Evolutionary conservation across 768 basidiomycete species (phyloP).

Genomic region (Tulasnella sp.): DNA sequence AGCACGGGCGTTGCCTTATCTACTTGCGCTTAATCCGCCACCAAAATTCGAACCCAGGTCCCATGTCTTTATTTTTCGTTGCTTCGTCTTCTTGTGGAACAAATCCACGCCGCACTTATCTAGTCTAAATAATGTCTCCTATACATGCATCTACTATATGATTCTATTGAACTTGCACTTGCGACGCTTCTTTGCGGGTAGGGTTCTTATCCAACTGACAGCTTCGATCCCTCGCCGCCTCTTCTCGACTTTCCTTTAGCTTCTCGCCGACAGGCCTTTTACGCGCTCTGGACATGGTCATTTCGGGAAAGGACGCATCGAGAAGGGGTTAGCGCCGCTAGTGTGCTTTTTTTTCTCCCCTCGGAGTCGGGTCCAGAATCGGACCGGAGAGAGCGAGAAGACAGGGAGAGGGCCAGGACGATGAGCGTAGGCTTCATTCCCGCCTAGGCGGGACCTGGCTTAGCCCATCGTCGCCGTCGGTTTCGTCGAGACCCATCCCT

Average conservation of each 20-base stretch:
- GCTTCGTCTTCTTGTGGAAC: no score
- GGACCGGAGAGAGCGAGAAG: neutral
- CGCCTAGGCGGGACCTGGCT: neutral
- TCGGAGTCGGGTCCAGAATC: neutral
- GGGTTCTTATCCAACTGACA: neutral
- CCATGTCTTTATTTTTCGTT: no score
- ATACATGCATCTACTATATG: neutral
- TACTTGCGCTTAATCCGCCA: neutral
- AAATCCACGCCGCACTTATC: neutral
- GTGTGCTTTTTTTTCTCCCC: neutral
- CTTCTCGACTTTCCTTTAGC: neutral
- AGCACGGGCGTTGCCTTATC: neutral
- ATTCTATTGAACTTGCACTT: neutral
- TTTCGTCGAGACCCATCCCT: neutral
- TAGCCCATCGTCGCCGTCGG: neutral
- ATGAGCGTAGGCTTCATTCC: neutral
- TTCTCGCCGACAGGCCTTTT: neutral
- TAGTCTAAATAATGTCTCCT: neutral
- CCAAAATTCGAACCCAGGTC: neutral
- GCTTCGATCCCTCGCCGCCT: neutral
- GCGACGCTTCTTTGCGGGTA: neutral
- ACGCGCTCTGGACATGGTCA: neutral
- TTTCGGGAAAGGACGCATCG: neutral
- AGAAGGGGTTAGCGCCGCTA: neutral
- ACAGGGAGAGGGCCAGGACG: neutral